Evolutionary conservation across 345 rosid genomes (phyloP).

Genomic region (Brassica nigra): DNA sequence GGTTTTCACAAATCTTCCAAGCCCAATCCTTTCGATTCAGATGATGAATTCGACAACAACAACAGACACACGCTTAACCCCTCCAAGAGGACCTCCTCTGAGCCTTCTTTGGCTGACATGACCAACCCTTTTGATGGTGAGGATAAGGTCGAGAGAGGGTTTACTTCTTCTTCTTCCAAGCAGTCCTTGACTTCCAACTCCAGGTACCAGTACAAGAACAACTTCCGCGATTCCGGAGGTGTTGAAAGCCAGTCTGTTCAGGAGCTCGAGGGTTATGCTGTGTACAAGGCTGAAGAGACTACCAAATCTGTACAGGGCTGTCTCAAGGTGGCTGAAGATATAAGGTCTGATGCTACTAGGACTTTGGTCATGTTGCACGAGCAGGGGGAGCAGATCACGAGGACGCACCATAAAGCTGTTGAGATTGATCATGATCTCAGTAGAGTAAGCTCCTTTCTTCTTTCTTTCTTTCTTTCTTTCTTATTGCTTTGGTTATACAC

Average conservation of each 20-base stretch:
- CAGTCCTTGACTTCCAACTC: slow-evolving; percentile 46
- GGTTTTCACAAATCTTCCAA: slow-evolving; percentile 43
- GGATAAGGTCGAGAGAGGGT: slow-evolving; percentile 36
- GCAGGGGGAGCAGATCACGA: slow-evolving; percentile 89
- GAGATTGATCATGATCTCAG: slow-evolving; percentile 86
- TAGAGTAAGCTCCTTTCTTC: slow-evolving; percentile 58
- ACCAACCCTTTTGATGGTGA: slow-evolving; percentile 63
- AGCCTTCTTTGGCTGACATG: slow-evolving; percentile 49
- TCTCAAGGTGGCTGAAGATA: slow-evolving; percentile 88
- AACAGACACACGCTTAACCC: slow-evolving; percentile 50
- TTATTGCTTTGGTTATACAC: not conserved
- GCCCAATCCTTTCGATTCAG: slow-evolving; percentile 85
- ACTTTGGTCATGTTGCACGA: slow-evolving; percentile 81
- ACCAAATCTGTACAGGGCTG: slow-evolving; percentile 77
- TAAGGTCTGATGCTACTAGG: slow-evolving; percentile 76
- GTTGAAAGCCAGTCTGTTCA: slow-evolving; percentile 83
- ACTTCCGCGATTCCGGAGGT: slow-evolving; percentile 83
- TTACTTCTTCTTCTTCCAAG: slow-evolving; percentile 43
- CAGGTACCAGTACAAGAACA: slow-evolving; percentile 66
- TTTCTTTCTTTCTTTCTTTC: not conserved
- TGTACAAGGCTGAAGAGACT: slow-evolving; percentile 91
- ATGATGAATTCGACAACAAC: slow-evolving; percentile 55
- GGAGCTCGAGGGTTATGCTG: slow-evolving; percentile 83
- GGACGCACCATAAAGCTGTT: slow-evolving; percentile 70
- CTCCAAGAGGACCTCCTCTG: slow-evolving; percentile 61